Conservation (phyloP, 1,284 basidiomycete species). For the Apiotrichum brassicae region DNA sequence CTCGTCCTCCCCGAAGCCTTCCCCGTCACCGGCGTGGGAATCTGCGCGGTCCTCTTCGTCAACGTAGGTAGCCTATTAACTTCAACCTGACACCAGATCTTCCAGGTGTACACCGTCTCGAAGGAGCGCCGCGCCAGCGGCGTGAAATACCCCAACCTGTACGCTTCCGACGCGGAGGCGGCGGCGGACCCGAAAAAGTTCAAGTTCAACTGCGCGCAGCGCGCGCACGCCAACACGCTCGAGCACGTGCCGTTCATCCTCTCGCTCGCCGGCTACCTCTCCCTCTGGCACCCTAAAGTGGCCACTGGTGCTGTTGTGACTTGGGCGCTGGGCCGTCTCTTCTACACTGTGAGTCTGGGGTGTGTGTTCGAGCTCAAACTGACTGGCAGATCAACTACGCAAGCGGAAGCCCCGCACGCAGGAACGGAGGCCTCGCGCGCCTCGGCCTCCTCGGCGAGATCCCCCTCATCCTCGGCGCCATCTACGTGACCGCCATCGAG, state of each 20-base stretch:
- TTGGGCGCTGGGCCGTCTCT: conserved; percentile 27
- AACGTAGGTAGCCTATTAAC: conserved; percentile 14
- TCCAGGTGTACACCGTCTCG: conserved; percentile 24
- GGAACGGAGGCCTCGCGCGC: conserved; percentile 18
- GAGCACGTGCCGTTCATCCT: conserved; percentile 33
- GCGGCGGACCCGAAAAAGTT: conserved; percentile 35
- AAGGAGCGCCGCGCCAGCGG: conserved; percentile 25
- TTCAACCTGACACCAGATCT: conserved; percentile 20
- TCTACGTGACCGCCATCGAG: conserved; percentile 2
- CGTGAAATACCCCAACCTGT: conserved; percentile 37
- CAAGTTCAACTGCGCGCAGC: conserved; percentile 39
- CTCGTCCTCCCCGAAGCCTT: conserved; percentile 25
- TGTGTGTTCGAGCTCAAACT: too few species aligned
- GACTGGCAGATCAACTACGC: conserved; percentile 24
- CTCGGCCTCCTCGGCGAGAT: conserved; percentile 23
- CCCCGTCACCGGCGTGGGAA: conserved; percentile 37
- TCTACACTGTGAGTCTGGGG: conserved; percentile 30
- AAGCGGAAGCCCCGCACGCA: conserved; percentile 1
- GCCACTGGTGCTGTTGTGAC: conserved; percentile 20
- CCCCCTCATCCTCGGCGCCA: conserved; percentile 2
- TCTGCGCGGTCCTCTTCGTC: conserved; percentile 23
- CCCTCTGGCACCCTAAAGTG: conserved; percentile 33
- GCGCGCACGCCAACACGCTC: conserved; percentile 41
- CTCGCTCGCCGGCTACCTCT: conserved; percentile 23
- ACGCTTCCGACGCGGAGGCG: conserved; percentile 36